Base-by-base conservation (phyloP, 176 grass and related monocot genomes). In the Zizania latifolia region DNA sequence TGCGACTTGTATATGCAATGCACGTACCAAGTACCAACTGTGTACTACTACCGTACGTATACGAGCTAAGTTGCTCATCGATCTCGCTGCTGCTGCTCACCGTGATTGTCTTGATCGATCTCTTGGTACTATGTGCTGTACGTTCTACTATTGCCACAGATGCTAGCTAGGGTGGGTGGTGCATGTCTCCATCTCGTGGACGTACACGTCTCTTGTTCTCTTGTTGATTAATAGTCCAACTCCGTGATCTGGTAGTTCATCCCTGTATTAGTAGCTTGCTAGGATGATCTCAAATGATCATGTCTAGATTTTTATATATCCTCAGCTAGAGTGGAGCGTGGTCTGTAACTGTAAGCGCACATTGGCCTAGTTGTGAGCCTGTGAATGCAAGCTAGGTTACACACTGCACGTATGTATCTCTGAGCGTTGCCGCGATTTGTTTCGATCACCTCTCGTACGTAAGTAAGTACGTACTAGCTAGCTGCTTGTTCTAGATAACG, bases 81-180 rank as follows among this genome's bases (percentile, higher is more conserved):
- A 32, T 80, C 59, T 60, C 33, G 65, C 33, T 70, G 64, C 48
- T 68, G 28, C 24, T 68, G 65, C 6, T 32, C n/a, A n/a, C n/a
- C n/a, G 48, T 53, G 48, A 48, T 53, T 53, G n/a, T 21, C 48
- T 17, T 45, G 46, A 24, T n/a, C n/a, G 46, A 24, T 44, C 31
- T 37, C 8, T 41, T 71, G 76, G 48, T 32, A n/a, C n/a, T n/a
- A n/a, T n/a, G n/a, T n/a, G n/a, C n/a, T n/a, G 48, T 32, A 40
- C 48, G 17, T 53, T 3, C 19, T 21, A 53, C 19, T 51, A 19
- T 53, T 53, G 19, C n/a, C n/a, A 22, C 21, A 46, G 44, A n/a
- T n/a, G n/a, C n/a, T n/a, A n/a, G n/a, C n/a, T n/a, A n/a, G 16
- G 44, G 41, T 15, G 13, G 41, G 41, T 50, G 48, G n/a, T 53